Conservation (phyloP, 805 yeast species). For the Kazachstania kunashirensis region DNA sequence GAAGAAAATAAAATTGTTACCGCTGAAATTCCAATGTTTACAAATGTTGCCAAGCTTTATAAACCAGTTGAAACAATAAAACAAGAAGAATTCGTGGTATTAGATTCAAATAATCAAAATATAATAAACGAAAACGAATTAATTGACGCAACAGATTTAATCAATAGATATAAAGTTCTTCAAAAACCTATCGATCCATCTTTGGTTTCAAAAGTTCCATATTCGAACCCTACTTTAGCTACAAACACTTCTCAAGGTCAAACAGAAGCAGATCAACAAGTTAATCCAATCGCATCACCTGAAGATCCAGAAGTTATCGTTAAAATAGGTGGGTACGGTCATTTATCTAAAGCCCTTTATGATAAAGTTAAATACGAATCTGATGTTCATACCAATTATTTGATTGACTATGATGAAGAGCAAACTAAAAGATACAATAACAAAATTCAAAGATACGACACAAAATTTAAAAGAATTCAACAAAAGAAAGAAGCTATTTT, state of each 20-base stretch:
- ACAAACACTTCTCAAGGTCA: background rate
- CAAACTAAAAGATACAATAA: constrained; percentile 14
- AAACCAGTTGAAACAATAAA: background rate
- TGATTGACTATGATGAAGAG: constrained; percentile 10
- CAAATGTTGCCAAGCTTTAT: constrained; percentile 1
- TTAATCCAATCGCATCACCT: constrained; percentile 22
- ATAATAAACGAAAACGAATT: constrained; percentile 3
- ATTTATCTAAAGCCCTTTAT: constrained; percentile 23
- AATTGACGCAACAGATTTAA: constrained; percentile 7
- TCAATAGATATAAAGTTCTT: constrained; percentile 2
- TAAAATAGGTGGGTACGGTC: constrained; percentile 18
- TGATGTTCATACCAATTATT: constrained; percentile 14
- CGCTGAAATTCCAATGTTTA: constrained; percentile 4
- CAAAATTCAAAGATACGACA: constrained; percentile 16
- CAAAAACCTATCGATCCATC: constrained; percentile 12
- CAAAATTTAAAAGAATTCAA: constrained; percentile 13
- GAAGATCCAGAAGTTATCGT: constrained; percentile 25
- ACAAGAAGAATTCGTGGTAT: background rate
- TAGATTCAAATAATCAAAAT: constrained; percentile 1
- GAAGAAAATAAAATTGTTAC: background rate
- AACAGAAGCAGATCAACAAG: background rate
- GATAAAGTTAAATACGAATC: constrained; percentile 21
- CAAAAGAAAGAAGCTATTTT: constrained; percentile 16
- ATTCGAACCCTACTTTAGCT: constrained; percentile 1
- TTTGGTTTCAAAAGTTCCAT: constrained; percentile 10